Base-by-base conservation (phyloP, 2,329 filamentous ascomycete species). In the Ophiocordyceps robertsii region DNA sequence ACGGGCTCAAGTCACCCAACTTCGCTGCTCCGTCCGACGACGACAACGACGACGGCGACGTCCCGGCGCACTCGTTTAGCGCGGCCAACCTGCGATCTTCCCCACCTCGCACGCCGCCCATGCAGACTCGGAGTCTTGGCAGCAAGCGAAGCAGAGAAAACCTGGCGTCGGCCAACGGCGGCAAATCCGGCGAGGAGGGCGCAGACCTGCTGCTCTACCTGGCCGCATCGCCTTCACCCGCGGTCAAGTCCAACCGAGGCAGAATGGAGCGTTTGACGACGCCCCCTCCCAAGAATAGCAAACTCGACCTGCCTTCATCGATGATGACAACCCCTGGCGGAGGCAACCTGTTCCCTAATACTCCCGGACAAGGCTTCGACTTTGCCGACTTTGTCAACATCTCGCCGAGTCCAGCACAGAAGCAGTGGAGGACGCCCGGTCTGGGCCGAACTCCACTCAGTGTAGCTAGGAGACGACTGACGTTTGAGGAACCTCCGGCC, bases 361-460 rank as follows among this genome's bases (percentile, higher is more conserved):
- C 90, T 1, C 90, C 90, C 0, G 82, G 82, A 14, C 84, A 89
- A 56, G 66, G 62, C 39, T 93, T 96, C 62, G 93, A 96, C 66
- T 94, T 96, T 65, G 79, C 88, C 41, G 92, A 98, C 58, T 98
- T 95, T 63, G 82, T 96, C 58, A 95, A 96, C 64, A 90, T 96
- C 59, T 95, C 92, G 7, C 92, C 92, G 0, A 95, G 87, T 56
- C 92, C 92, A 17, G 92, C 87, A 24, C 92, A 95, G 65, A 86
- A 80, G 51, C 75, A 80, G 10, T 95, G 88, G 84, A 86, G 83
- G 59, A 94, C 88, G 0, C 88, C 87, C 11, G 61, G 77, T 11
- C 71, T 76, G 27, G 68, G 70, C 42, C 70, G 69, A 54, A 79
- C 75, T 37, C 76, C 76, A 9, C 58, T 75, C 44, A 85, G 78